Conservation (phyloP, 2,329 filamentous ascomycete species). For the Colletotrichum siamense region DNA sequence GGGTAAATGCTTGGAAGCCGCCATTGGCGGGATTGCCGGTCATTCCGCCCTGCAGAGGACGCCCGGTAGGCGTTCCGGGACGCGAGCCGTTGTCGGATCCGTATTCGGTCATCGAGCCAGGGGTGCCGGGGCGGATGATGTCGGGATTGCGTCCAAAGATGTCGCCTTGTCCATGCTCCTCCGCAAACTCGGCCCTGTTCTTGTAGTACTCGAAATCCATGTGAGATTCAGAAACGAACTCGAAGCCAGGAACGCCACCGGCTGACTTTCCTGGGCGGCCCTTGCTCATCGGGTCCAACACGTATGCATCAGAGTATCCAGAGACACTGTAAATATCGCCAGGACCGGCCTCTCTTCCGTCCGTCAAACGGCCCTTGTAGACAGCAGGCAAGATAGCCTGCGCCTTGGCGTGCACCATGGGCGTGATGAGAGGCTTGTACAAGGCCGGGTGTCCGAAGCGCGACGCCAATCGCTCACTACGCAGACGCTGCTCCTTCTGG, state of each 20-base stretch:
- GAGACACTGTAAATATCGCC: constrained; percentile 64
- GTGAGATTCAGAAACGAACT: constrained; percentile 84
- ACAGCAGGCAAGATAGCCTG: constrained; percentile 86
- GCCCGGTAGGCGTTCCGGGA: constrained; percentile 53
- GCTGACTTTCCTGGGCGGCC: constrained; percentile 53
- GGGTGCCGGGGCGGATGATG: constrained; percentile 66
- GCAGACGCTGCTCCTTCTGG: constrained; percentile 58
- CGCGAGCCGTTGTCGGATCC: constrained; percentile 48
- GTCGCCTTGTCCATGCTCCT: constrained; percentile 82
- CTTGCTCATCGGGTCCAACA: constrained; percentile 77
- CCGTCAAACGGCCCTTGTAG: constrained; percentile 80
- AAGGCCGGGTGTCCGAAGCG: constrained; percentile 91
- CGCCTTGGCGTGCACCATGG: constrained; percentile 93
- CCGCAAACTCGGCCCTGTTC: constrained; percentile 84
- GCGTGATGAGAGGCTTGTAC: constrained; percentile 87
- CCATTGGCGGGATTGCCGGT: constrained; percentile 23
- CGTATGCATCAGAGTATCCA: constrained; percentile 83
- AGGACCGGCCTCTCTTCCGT: constrained; percentile 65
- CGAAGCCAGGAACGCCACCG: constrained; percentile 72
- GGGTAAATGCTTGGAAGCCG: constrained; percentile 21
- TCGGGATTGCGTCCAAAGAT: constrained; percentile 67
- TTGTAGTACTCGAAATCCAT: constrained; percentile 95
- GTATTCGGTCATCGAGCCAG: constrained; percentile 53
- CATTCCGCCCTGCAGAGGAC: constrained; percentile 37
- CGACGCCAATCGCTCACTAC: constrained; percentile 73